A percentile compares a stretch with the other conserved stretches of the same genome.
phyloP scores from a whole-genome alignment of 371 early-diverging fungal species.

The Saksenaea oblongispora region DNA sequence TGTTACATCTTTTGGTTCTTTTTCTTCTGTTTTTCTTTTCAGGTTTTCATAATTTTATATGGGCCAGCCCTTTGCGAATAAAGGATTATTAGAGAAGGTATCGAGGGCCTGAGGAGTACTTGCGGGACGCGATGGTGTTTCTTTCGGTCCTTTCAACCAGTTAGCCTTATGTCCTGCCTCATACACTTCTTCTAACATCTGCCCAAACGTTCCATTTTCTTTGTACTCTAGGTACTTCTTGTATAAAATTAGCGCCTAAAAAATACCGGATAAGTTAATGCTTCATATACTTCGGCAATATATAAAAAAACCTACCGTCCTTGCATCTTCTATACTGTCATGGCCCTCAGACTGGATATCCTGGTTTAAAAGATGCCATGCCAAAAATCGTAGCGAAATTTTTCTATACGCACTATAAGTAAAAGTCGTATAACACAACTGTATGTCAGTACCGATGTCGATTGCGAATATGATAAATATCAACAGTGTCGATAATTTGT shows the following conservation, averaged over 20 bases:
- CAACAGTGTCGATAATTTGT: conserved; percentile 91
- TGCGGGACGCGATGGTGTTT: conserved; percentile 11
- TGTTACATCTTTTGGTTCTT: no score
- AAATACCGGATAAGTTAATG: neutral
- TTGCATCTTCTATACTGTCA: conserved; percentile 93
- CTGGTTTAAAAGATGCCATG: conserved; percentile 85
- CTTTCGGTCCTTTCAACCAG: conserved; percentile 54
- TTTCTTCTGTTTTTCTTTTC: conserved; percentile 8
- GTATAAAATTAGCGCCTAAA: conserved; percentile 78
- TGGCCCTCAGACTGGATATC: conserved; percentile 89
- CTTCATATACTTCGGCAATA: neutral
- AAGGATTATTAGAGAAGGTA: conserved; percentile 7
- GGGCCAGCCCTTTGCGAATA: conserved; percentile 17
- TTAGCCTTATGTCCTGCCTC: conserved; percentile 73
- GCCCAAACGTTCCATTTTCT: conserved; percentile 67
- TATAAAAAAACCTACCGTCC: conserved; percentile 55
- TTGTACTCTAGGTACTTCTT: conserved; percentile 73
- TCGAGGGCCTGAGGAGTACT: conserved; percentile 23
- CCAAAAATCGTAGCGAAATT: conserved; percentile 87
- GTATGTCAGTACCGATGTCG: conserved; percentile 75
- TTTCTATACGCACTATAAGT: conserved; percentile 66
- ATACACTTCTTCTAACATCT: conserved; percentile 81
- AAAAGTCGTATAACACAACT: no score
- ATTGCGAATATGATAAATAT: conserved; percentile 82
- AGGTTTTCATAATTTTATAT: conserved; percentile 2